A percentile compares a stretch with the other conserved stretches of the same genome.
phyloP scores from a whole-genome alignment of 345 rosid species.

The Noccaea bulbosa region DNA sequence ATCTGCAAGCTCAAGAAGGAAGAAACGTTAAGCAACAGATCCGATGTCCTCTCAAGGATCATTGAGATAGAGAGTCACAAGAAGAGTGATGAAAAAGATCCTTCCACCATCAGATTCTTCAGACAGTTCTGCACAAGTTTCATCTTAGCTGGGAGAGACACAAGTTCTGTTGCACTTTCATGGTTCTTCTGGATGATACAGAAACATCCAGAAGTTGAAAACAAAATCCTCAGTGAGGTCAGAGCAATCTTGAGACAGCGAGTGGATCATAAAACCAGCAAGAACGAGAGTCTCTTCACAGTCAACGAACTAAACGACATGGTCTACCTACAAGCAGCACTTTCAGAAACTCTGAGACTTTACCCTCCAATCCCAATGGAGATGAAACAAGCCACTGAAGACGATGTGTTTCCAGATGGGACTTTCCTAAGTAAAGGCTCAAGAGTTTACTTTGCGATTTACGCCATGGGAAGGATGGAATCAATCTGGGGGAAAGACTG shows the following conservation, averaged over 20 bases:
- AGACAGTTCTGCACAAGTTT: constrained; percentile 57
- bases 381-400: constrained; percentile 54
- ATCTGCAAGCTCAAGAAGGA: constrained; percentile 48
- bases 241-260: constrained; percentile 33
- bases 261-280: constrained; percentile 8
- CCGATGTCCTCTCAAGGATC: constrained; percentile 66
- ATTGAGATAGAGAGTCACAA: constrained; percentile 50
- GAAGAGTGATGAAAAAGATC: constrained; percentile 45
- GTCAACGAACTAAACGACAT: constrained; percentile 49
- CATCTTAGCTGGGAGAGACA: constrained; percentile 67
- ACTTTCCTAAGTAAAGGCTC: constrained; percentile 54
- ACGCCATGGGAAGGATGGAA: constrained; percentile 74
- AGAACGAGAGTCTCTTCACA: constrained; percentile 36
- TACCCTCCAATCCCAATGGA: constrained; percentile 73
- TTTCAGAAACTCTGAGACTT: constrained; percentile 59
- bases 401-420: constrained; percentile 65
- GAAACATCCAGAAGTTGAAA: constrained; percentile 47
- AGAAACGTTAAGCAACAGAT: constrained; percentile 29
- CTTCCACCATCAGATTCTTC: constrained; percentile 37
- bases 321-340: constrained; percentile 60
- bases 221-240: constrained; percentile 41
- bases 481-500: constrained; percentile 60
- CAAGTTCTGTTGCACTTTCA: constrained; percentile 56
- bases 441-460: constrained; percentile 58
- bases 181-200: constrained; percentile 59